Conservation (phyloP, 192 early-diverging fungal genomes). For the Coemansia sp. region DNA sequence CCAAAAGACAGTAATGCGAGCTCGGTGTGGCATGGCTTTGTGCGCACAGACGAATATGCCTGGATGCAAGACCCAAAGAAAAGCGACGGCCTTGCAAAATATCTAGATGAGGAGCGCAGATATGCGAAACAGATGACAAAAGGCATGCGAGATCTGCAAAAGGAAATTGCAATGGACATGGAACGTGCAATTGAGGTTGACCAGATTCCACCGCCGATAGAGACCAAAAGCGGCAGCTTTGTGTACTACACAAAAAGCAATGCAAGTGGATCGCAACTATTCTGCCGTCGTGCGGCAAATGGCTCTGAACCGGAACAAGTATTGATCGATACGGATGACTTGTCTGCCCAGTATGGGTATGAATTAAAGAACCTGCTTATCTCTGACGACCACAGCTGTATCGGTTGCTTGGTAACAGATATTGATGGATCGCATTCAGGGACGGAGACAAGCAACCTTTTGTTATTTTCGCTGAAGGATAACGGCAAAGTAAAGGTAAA, state of each 20-base stretch:
- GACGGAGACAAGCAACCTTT: slow-evolving; percentile 31
- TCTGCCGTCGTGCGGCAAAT: slow-evolving; percentile 25
- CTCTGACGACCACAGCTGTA: slow-evolving; percentile 31
- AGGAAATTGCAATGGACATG: slow-evolving; percentile 35
- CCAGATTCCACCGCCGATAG: slow-evolving; percentile 38
- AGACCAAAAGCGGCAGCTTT: slow-evolving; percentile 39
- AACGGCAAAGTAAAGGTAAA: slow-evolving; percentile 26
- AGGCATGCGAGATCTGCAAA: slow-evolving; percentile 22
- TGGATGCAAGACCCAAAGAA: slow-evolving; percentile 47
- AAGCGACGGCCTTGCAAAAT: slow-evolving; percentile 15
- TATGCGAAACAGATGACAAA: slow-evolving; percentile 30
- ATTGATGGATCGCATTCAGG: slow-evolving; percentile 2
- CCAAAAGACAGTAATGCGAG: background rate
- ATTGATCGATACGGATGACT: slow-evolving; percentile 25
- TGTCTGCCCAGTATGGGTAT: slow-evolving; percentile 15
- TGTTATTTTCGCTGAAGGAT: slow-evolving; percentile 20
- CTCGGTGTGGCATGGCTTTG: slow-evolving; percentile 26
- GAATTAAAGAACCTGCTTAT: slow-evolving; percentile 37
- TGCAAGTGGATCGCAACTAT: slow-evolving; percentile 18
- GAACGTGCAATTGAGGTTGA: slow-evolving; percentile 38
- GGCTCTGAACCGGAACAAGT: slow-evolving; percentile 19
- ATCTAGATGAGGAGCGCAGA: slow-evolving; percentile 30
- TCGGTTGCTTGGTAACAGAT: slow-evolving; percentile 33
- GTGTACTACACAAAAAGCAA: slow-evolving; percentile 25
- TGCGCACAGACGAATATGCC: slow-evolving; percentile 39